Percentiles rank a stretch among this genome's conserved stretches.
Evolutionary conservation across 192 early-diverging fungal species (phyloP).

Genomic region (Backusella sp.): DNA sequence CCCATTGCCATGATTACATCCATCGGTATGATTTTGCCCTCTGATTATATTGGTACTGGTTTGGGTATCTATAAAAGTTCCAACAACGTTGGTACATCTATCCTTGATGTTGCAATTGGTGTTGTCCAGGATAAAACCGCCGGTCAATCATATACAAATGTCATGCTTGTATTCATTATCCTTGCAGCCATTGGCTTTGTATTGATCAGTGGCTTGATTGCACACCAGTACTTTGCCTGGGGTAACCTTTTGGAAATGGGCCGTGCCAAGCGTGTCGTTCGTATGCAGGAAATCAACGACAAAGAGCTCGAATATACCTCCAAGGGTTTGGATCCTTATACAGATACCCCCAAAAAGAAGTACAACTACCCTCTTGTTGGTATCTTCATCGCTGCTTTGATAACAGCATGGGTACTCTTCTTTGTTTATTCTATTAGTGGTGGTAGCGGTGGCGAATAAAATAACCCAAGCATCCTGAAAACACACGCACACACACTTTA

Average conservation of each 20-base stretch:
- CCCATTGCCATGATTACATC: constrained; percentile 60
- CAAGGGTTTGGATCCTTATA: constrained; percentile 31
- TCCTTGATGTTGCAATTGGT: constrained; percentile 65
- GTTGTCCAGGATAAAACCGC: constrained; percentile 52
- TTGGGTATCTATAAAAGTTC: constrained; percentile 63
- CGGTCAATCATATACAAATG: constrained; percentile 27
- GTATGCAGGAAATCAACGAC: constrained; percentile 33
- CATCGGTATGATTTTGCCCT: constrained; percentile 54
- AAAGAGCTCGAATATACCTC: constrained; percentile 23
- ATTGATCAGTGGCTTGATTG: constrained; percentile 13
- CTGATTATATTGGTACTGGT: constrained; percentile 57
- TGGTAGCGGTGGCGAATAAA: neutral
- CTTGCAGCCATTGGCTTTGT: constrained; percentile 28
- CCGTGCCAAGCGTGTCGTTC: constrained; percentile 17
- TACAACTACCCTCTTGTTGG: constrained; percentile 24
- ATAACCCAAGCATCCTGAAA: neutral
- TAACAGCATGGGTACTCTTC: constrained; percentile 33
- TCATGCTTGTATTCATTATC: constrained; percentile 28
- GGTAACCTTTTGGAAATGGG: constrained; percentile 24
- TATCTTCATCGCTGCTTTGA: constrained; percentile 7
- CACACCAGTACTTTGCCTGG: constrained; percentile 1
- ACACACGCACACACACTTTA: neutral
- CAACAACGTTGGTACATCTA: constrained; percentile 58
- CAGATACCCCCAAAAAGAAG: neutral
- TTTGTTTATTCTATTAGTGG: constrained; percentile 23